Evolutionary conservation across 306 rosid genomes (phyloP).

Genomic region (Trifolium repens): DNA sequence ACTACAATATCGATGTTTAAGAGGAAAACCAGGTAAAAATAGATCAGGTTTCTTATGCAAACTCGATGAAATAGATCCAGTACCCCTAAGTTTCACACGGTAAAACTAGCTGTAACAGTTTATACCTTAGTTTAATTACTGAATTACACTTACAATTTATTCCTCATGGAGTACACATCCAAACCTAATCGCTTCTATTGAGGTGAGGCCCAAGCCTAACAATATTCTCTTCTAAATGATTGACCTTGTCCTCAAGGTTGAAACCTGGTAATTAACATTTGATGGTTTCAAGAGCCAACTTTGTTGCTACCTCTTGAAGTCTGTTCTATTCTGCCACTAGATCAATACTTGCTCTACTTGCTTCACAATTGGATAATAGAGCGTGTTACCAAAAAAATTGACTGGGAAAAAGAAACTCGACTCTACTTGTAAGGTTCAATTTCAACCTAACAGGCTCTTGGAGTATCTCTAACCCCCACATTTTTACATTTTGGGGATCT

Average conservation of each 20-base stretch:
- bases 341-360: neutral
- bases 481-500: neutral
- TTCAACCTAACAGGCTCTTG: neutral
- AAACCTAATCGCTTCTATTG: neutral
- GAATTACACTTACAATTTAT: neutral
- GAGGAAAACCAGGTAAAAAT: neutral
- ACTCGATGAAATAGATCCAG: neutral
- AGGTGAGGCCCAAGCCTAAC: neutral
- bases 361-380: neutral
- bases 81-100: neutral
- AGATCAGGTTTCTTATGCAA: neutral
- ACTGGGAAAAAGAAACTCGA: neutral
- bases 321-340: neutral
- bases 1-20: neutral
- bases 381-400: neutral
- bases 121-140: neutral
- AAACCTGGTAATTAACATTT: neutral
- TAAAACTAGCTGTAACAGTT: neutral
- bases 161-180: neutral
- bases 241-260: neutral
- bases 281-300: neutral
- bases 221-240: neutral
- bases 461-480: neutral
- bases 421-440: neutral
- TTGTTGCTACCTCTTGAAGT: neutral